Evolutionary conservation across 2,329 filamentous ascomycete genomes (phyloP).

Genomic region (Thelonectria rubi): DNA sequence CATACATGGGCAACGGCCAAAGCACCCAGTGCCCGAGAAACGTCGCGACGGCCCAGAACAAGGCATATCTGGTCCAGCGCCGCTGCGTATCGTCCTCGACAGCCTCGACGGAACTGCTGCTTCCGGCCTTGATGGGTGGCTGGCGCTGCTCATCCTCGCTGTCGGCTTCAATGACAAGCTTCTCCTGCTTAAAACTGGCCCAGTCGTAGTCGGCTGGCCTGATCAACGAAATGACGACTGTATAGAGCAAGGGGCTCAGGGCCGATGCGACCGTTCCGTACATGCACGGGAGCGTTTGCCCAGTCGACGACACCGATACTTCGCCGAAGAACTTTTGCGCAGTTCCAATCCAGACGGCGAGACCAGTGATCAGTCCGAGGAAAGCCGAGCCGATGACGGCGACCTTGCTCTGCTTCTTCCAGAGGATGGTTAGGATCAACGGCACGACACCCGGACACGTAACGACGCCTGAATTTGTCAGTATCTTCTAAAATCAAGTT

Average conservation of each 20-base stretch:
- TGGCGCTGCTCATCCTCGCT: conserved; percentile 6
- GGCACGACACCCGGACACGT: conserved; percentile 56
- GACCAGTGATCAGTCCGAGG: conserved; percentile 55
- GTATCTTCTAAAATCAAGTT: background rate
- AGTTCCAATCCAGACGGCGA: conserved; percentile 59
- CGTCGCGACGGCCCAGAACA: conserved; percentile 18
- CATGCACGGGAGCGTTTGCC: conserved; percentile 55
- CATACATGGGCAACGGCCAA: conserved; percentile 22
- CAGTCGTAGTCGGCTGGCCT: conserved; percentile 50
- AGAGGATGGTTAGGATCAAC: conserved; percentile 58
- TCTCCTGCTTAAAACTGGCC: conserved; percentile 39
- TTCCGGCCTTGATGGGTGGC: background rate
- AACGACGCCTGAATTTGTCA: conserved; percentile 11
- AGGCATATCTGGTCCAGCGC: conserved; percentile 20
- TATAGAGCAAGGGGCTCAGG: conserved; percentile 50
- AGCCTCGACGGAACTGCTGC: conserved; percentile 1
- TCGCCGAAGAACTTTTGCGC: conserved; percentile 54
- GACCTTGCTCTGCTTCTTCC: conserved; percentile 54
- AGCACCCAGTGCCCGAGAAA: conserved; percentile 26
- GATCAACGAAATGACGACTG: conserved; percentile 53
- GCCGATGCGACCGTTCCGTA: conserved; percentile 58
- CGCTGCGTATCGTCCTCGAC: conserved; percentile 9
- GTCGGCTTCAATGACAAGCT: conserved; percentile 12
- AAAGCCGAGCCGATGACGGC: conserved; percentile 58
- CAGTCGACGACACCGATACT: conserved; percentile 55